phyloP scores from a whole-genome alignment of 805 yeast genomes.

The Kodamaea kaohsiungensis region DNA sequence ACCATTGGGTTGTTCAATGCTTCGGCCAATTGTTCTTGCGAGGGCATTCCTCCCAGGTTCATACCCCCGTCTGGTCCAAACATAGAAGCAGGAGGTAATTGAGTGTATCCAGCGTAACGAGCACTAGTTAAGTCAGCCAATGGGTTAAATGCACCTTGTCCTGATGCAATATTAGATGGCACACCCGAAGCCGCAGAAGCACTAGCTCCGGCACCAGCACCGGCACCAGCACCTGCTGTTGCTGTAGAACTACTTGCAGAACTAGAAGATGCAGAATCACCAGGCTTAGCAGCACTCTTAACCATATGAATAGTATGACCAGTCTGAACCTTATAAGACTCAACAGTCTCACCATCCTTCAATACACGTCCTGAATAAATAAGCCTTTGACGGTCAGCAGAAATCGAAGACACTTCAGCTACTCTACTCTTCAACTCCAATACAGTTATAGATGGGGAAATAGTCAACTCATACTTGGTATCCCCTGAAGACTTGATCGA shows the following conservation, averaged over 20 bases:
- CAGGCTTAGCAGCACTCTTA: slow-evolving; percentile 61
- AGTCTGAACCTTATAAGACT: slow-evolving; percentile 73
- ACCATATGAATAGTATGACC: slow-evolving; percentile 92
- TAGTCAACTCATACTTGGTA: slow-evolving; percentile 67
- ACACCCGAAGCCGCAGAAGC: slow-evolving; percentile 31
- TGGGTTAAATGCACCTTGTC: slow-evolving; percentile 86
- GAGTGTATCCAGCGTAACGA: slow-evolving; percentile 89
- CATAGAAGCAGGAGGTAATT: slow-evolving; percentile 82
- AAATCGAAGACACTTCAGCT: slow-evolving; percentile 60
- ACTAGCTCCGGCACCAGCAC: slow-evolving; percentile 18
- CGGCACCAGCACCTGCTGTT: slow-evolving; percentile 17
- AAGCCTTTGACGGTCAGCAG: slow-evolving; percentile 80
- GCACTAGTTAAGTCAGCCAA: slow-evolving; percentile 93
- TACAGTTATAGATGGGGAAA: slow-evolving; percentile 57
- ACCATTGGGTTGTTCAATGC: slow-evolving; percentile 82
- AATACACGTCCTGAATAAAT: slow-evolving; percentile 93
- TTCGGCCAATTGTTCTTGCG: slow-evolving; percentile 68
- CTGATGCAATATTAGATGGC: slow-evolving; percentile 84
- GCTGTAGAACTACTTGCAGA: slow-evolving; percentile 19
- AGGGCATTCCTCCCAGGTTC: slow-evolving; percentile 61
- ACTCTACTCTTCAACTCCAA: slow-evolving; percentile 67
- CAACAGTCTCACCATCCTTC: slow-evolving; percentile 77
- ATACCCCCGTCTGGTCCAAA: slow-evolving; percentile 96
- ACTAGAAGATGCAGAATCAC: slow-evolving; percentile 19
- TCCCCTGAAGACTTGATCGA: slow-evolving; percentile 64